Evolutionary conservation across 2,329 filamentous ascomycete genomes (phyloP).

Genomic region (Scortechinia acanthostroma): DNA sequence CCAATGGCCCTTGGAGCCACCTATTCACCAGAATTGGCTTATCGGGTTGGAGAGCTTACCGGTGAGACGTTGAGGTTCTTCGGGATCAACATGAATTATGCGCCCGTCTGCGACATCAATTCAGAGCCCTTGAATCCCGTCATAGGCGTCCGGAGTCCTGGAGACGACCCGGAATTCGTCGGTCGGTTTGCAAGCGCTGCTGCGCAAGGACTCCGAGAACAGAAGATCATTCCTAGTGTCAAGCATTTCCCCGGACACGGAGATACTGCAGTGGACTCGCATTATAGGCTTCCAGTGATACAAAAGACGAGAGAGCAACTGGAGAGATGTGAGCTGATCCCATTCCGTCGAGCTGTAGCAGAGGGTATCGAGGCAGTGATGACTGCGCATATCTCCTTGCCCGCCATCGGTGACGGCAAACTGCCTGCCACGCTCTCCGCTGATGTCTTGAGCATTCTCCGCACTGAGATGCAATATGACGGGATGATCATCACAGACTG

Average conservation of each 20-base stretch:
- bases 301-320: slow-evolving; percentile 22
- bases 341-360: slow-evolving; percentile 28
- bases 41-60: slow-evolving; percentile 23
- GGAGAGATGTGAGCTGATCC: slow-evolving; percentile 29
- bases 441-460: slow-evolving; percentile 23
- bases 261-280: slow-evolving; percentile 31
- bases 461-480: slow-evolving; percentile 29
- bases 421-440: slow-evolving; percentile 28
- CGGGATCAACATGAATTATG: slow-evolving; percentile 35
- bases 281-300: slow-evolving; percentile 29
- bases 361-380: slow-evolving; percentile 32
- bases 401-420: slow-evolving; percentile 18
- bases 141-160: slow-evolving; percentile 30
- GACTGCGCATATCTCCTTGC: slow-evolving; percentile 32
- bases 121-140: slow-evolving; percentile 32
- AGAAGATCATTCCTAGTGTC: slow-evolving; percentile 27
- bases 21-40: slow-evolving; percentile 19
- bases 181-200: slow-evolving; percentile 27
- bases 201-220: slow-evolving; percentile 23
- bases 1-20: slow-evolving; percentile 33
- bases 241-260: slow-evolving; percentile 36
- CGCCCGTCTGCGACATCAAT: slow-evolving; percentile 31
- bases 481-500: slow-evolving; percentile 34
- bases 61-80: slow-evolving; percentile 24
- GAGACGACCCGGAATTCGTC: slow-evolving; percentile 29